These are phyloP conservation scores for Jatropha multifida DNA, from an alignment of 441 rosid species.

Conservation along the genomic window DNA sequence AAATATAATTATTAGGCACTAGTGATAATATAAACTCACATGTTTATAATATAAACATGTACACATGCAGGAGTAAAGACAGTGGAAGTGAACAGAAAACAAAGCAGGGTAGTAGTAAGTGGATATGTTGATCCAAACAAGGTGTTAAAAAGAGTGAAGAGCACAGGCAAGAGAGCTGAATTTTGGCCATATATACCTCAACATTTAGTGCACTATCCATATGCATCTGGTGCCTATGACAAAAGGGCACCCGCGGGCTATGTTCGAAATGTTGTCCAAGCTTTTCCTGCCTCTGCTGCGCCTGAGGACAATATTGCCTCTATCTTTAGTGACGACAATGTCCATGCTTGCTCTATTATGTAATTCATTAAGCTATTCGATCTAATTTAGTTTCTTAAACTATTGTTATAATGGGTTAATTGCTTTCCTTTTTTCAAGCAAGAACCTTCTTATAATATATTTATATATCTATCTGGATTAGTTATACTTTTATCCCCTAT, in stretches of 20 bases:
- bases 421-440: slow-evolving; percentile 10
- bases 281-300: slow-evolving; percentile 53
- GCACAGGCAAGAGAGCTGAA: slow-evolving; percentile 84
- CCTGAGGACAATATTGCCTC: slow-evolving; percentile 66
- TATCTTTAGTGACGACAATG: slow-evolving; percentile 87
- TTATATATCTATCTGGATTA: too few relatives aligned
- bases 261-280: slow-evolving; percentile 71
- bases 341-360: slow-evolving; percentile 88
- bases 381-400: background rate
- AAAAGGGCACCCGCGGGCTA: slow-evolving; percentile 77
- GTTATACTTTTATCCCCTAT: too few relatives aligned
- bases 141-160: slow-evolving; percentile 80
- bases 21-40: too few relatives aligned
- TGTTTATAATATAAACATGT: too few relatives aligned
- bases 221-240: slow-evolving; percentile 69
- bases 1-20: too few relatives aligned
- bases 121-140: slow-evolving; percentile 85
- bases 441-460: background rate
- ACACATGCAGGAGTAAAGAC: slow-evolving; percentile 54
- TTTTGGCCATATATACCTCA: slow-evolving; percentile 95
- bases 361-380: slow-evolving; percentile 14
- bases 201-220: slow-evolving; percentile 68
- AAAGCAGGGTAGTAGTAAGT: slow-evolving; percentile 61
- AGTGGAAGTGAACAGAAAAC: slow-evolving; percentile 75
- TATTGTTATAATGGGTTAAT: background rate